Evolutionary conservation across 192 early-diverging fungal genomes (phyloP).

Genomic region (Dissophora globulifera): DNA sequence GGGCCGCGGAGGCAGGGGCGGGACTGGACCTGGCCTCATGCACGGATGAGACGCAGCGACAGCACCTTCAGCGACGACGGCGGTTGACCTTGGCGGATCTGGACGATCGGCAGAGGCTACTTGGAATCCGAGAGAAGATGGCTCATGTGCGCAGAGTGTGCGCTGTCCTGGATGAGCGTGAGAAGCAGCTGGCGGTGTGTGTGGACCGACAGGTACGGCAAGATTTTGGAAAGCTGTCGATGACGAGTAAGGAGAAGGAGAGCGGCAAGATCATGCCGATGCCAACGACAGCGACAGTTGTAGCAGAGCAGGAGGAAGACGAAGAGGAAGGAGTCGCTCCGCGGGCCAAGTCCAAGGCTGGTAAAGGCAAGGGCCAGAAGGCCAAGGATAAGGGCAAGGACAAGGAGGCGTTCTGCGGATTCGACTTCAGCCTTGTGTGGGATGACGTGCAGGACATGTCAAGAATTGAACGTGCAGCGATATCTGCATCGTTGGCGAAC

Average conservation of each 20-base stretch:
- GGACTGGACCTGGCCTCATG: too few relatives aligned
- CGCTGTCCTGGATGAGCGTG: constrained; percentile 15
- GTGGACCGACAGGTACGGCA: constrained; percentile 36
- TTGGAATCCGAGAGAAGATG: constrained; percentile 52
- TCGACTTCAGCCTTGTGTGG: constrained; percentile 60
- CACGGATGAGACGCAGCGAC: constrained; percentile 20
- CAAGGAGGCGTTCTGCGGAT: constrained; percentile 55
- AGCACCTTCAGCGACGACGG: constrained; percentile 41
- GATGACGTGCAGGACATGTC: constrained; percentile 43
- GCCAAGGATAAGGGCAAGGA: constrained; percentile 41
- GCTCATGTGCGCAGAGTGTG: constrained; percentile 32
- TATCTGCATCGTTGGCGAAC: constrained; percentile 2
- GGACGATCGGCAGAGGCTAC: constrained; percentile 54
- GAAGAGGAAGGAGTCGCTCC: constrained; percentile 6
- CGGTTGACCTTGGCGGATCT: constrained; percentile 55
- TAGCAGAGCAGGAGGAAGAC: constrained; percentile 19
- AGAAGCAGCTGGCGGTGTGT: constrained; percentile 35
- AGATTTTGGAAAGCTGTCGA: constrained; percentile 14
- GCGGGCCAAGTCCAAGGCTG: constrained; percentile 9
- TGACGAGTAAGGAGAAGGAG: constrained; percentile 1
- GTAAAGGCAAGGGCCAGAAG: constrained; percentile 12
- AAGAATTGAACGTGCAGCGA: constrained; percentile 15
- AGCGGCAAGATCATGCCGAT: background rate
- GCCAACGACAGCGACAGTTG: background rate
- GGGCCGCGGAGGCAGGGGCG: too few relatives aligned